phyloP scores from a whole-genome alignment of 164 flowering plant species.

The Litsea cubeba region DNA sequence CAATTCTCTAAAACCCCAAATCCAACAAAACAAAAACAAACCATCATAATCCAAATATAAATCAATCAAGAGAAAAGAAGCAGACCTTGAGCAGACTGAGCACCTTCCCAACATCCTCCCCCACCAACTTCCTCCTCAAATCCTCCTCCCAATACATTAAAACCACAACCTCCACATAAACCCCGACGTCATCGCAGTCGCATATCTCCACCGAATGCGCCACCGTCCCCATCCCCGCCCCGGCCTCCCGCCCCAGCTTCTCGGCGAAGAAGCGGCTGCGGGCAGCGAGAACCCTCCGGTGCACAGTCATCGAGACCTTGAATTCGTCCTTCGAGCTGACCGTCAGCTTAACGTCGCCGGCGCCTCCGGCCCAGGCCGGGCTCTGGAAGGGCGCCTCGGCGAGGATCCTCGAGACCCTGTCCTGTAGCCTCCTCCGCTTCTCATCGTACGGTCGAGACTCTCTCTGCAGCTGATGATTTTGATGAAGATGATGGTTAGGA shows the following conservation, averaged over 20 bases:
- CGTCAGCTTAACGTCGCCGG: constrained; percentile 67
- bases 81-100: constrained; percentile 74
- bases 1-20: background rate
- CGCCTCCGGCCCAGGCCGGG: constrained; percentile 23
- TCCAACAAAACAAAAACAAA: background rate
- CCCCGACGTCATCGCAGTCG: constrained; percentile 86
- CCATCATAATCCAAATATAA: background rate
- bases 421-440: constrained; percentile 29
- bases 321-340: constrained; percentile 56
- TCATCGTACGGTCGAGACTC: constrained; percentile 9
- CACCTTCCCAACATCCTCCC: constrained; percentile 56
- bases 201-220: constrained; percentile 74
- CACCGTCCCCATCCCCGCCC: constrained; percentile 15
- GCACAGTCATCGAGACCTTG: constrained; percentile 61
- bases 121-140: constrained; percentile 60
- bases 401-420: constrained; percentile 42
- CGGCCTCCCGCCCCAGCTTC: constrained; percentile 32
- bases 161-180: constrained; percentile 72
- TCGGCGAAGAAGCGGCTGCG: constrained; percentile 74
- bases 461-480: constrained; percentile 7
- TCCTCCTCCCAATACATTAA: constrained; percentile 78
- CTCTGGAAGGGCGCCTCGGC: constrained; percentile 39
- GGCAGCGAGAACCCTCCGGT: constrained; percentile 50
- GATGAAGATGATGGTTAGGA: constrained; percentile 3
- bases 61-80: background rate